These are phyloP conservation scores for Phallus indusiatus DNA, from an alignment of 768 basidiomycete genomes.

Conservation along the genomic window DNA sequence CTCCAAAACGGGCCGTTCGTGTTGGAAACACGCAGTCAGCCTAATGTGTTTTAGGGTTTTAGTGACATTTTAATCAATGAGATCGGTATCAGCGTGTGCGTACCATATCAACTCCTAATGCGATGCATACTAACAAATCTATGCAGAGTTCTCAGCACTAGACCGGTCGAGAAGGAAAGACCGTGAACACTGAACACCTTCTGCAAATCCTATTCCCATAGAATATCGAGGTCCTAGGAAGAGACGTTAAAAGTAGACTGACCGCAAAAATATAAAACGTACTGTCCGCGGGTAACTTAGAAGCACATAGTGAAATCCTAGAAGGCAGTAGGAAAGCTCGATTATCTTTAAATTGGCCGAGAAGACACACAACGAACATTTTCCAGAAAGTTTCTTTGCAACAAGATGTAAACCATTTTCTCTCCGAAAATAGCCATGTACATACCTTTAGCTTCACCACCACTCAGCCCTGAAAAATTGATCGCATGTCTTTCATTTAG, in stretches of 20 bases:
- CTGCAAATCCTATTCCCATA: constrained; percentile 90
- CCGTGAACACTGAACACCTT: constrained; percentile 52
- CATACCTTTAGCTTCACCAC: constrained; percentile 84
- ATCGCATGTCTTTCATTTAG: neutral
- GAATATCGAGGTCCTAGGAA: constrained; percentile 72
- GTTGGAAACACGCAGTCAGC: constrained; percentile 94
- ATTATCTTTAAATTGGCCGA: neutral
- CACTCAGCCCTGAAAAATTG: constrained; percentile 40
- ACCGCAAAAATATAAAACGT: constrained; percentile 20
- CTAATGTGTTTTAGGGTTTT: constrained; percentile 25
- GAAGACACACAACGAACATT: constrained; percentile 42
- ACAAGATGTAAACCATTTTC: constrained; percentile 1
- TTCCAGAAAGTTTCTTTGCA: constrained; percentile 70
- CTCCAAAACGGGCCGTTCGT: constrained; percentile 83
- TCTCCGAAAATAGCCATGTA: neutral
- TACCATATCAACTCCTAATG: constrained; percentile 90
- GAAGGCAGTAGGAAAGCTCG: constrained; percentile 23
- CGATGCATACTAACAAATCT: constrained; percentile 83
- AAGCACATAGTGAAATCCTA: constrained; percentile 73
- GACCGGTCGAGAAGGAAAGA: neutral
- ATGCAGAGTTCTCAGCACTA: neutral
- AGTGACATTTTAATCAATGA: neutral
- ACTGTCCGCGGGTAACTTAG: constrained; percentile 71
- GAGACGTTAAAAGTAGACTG: constrained; percentile 10
- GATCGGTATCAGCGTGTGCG: constrained; percentile 8